Percentiles rank a stretch among this genome's conserved stretches.
Conservation (phyloP, 2,329 filamentous ascomycete species). For the Pseudocercospora vitis region DNA sequence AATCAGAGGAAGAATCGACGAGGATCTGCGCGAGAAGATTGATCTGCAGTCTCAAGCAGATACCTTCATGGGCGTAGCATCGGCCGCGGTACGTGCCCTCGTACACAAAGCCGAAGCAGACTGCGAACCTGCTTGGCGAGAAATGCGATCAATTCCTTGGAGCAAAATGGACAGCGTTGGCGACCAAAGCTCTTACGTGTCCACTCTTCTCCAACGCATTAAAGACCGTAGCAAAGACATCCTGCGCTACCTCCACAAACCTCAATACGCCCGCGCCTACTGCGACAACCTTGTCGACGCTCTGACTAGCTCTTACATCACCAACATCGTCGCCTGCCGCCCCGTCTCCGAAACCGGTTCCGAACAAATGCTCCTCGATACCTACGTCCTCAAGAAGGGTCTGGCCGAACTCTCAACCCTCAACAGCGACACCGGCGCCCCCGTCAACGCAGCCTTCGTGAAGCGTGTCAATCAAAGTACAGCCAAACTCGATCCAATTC, state of each 20-base stretch:
- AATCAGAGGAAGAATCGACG: slow-evolving; percentile 86
- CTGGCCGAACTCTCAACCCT: slow-evolving; percentile 69
- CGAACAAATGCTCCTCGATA: slow-evolving; percentile 96
- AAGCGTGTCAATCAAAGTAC: slow-evolving; percentile 85
- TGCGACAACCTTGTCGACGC: slow-evolving; percentile 94
- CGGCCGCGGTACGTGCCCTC: slow-evolving; percentile 77
- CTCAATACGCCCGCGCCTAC: slow-evolving; percentile 90
- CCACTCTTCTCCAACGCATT: slow-evolving; percentile 72
- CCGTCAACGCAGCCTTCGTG: slow-evolving; percentile 64
- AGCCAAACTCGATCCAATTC: slow-evolving; percentile 82
- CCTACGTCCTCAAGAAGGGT: slow-evolving; percentile 81
- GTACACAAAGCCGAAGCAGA: slow-evolving; percentile 80
- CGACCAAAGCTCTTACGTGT: slow-evolving; percentile 90
- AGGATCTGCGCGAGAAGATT: slow-evolving; percentile 70
- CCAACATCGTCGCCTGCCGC: slow-evolving; percentile 81
- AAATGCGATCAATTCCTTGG: slow-evolving; percentile 97
- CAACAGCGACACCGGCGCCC: slow-evolving; percentile 55
- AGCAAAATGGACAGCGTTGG: slow-evolving; percentile 88
- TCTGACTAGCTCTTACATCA: slow-evolving; percentile 74
- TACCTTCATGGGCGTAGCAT: slow-evolving; percentile 91
- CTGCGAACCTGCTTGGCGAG: slow-evolving; percentile 85
- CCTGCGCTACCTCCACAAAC: slow-evolving; percentile 76
- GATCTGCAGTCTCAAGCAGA: slow-evolving; percentile 93
- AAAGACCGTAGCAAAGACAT: slow-evolving; percentile 73
- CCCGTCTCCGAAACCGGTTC: slow-evolving; percentile 92